Evolutionary conservation across 2,329 filamentous ascomycete genomes (phyloP), one percentile per base, ranked within the genome.

Genomic region (Trichophyton benhamiae): DNA sequence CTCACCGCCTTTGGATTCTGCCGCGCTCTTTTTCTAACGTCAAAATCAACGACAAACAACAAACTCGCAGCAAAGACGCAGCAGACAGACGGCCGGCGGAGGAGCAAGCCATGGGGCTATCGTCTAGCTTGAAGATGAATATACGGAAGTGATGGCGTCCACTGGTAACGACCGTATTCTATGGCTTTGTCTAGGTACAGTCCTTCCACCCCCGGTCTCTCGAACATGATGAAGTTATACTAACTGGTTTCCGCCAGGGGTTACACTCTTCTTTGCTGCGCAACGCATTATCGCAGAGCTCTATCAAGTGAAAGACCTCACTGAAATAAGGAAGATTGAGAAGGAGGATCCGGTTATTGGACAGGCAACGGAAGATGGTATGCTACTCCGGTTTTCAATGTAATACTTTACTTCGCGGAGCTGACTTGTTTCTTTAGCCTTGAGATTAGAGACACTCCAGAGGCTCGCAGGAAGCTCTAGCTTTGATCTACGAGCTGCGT

Each of bases 311-410:
- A 70, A 70, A 58, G 69, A 74, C 59, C 66, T 76, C 65, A 75
- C 86, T 65, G 81, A 85, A 72, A 82, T 94, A 68, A 83, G 83
- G 63, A 81, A 83, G 41, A 70, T 77, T 42, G 82, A 84, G 63
- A 84, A 84, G 41, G 86, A 87, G 70, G 83, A 87, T 58, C 83
- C 86, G 66, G 88, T 88, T 70, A 87, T 89, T 65, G 87, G 84
- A 13, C 85, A 90, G 71, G 84, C 87, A 25, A 88, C 86, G 1
- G 87, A 91, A 68, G 87, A 90, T 69, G 82, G 76, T 76, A 67
- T 33, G 20, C 17, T n/a, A n/a, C 17, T n/a, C 52, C 4, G 44
- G 11, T 7, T 15, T 20, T 20, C 20, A n/a, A 17, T 15, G 20
- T 5, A 44, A 44, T n/a, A n/a, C 15, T 44, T 6, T 42, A 6